Base-by-base conservation (phyloP, 2,329 filamentous ascomycete genomes). In the Exophiala spinifera region DNA sequence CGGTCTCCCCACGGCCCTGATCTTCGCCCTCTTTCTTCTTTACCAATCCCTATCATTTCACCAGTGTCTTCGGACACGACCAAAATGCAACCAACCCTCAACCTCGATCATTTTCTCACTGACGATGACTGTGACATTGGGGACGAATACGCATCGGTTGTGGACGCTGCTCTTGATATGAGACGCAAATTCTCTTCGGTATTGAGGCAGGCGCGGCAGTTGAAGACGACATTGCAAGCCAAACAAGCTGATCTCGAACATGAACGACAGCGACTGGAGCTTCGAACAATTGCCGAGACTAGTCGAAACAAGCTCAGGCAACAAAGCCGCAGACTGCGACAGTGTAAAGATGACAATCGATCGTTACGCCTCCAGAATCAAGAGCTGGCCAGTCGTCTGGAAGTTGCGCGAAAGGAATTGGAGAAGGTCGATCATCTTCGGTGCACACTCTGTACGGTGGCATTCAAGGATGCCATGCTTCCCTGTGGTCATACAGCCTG, bases 201-300 rank as follows among this genome's bases (percentile, higher is more conserved):
- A 45, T 19, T 45, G 42, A 45, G 42, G 4, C 15, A 45, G 42
- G 42, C 42, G n/a, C n/a, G n/a, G n/a, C n/a, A n/a, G n/a, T n/a
- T n/a, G n/a, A n/a, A n/a, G n/a, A 25, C 42, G 42, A 25, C 42
- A 45, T 45, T n/a, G 42, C 42, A 20, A 25, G 42, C 15, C 42
- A 45, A 45, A 45, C 15, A 45, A 45, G 4, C 42, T 25, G 15
- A 45, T 14, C 17, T 45, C n/a, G n/a, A 45, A 19, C n/a, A 45
- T 45, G 42, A 45, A 45, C 42, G 21, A 45, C 17, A 45, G 15
- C 42, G 8, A 25, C 21, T 14, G 15, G 21, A 45, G 10, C 15
- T 45, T 25, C 42, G 13, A 45, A 7, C 19, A 7, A 20, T 25
- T 19, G 17, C 4, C 42, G 42, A 45, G 21, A 25, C 21, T 25